These are phyloP conservation scores for Pichia exigua DNA, from an alignment of 805 yeast species.

Conservation along the genomic window DNA sequence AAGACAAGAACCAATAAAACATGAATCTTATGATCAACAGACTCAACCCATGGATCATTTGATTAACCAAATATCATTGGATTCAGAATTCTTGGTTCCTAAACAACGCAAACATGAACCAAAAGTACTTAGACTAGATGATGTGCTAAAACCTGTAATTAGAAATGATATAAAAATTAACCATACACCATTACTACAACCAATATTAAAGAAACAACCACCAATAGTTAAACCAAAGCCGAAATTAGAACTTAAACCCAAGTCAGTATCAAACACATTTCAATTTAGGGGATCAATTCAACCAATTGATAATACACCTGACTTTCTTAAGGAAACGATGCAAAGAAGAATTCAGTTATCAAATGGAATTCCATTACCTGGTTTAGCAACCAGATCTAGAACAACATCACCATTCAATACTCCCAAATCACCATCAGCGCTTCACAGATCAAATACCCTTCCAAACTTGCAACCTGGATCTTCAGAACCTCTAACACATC, in stretches of 20 bases:
- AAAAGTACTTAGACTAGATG: slow-evolving; percentile 18
- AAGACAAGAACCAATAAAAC: background rate
- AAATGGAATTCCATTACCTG: slow-evolving; percentile 1
- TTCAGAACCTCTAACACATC: slow-evolving; percentile 31
- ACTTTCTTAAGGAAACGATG: background rate
- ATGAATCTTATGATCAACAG: background rate
- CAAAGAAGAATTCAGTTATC: slow-evolving; percentile 1
- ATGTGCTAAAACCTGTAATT: slow-evolving; percentile 11
- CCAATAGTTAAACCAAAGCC: slow-evolving; percentile 2
- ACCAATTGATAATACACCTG: background rate
- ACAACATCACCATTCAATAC: background rate
- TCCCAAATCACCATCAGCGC: background rate
- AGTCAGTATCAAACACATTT: too few species aligned
- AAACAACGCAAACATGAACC: slow-evolving; percentile 15
- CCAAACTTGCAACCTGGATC: background rate
- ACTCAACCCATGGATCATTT: slow-evolving; percentile 3
- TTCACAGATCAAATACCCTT: background rate
- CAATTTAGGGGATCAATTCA: background rate
- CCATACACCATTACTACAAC: background rate
- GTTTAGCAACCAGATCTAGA: background rate
- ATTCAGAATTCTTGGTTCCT: slow-evolving; percentile 2
- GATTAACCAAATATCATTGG: slow-evolving; percentile 7
- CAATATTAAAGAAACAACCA: slow-evolving; percentile 1
- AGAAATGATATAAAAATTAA: background rate
- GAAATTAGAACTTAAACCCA: background rate